Evolutionary conservation across 106 monocot genomes (phyloP), one percentile per base, ranked within the genome.

Genomic region (Triglochin maritima): DNA sequence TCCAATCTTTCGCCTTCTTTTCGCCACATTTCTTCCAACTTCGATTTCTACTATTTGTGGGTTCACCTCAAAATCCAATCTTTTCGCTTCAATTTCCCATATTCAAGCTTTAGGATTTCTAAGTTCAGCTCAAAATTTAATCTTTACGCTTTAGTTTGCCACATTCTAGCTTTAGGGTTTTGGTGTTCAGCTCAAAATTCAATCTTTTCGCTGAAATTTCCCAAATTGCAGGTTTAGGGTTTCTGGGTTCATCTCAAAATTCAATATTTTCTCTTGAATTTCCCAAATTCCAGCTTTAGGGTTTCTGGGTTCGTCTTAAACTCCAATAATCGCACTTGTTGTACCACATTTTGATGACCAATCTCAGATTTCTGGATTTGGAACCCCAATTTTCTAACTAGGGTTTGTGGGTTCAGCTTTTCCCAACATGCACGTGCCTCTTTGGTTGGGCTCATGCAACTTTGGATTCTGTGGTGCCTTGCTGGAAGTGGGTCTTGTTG

Each of bases 1-100:
- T 52, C 63, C 68, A 15, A 47, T 11, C 49, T 50, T 49, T 55
- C 47, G 71, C 57, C 42, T 49, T 7, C 72, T 59, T 45, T 48
- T 48, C 45, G 49, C n/a, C 51, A 16, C 45, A n/a, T 65, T 29
- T 29, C 29, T 29, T 29, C 29, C 7, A 46, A 55, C 44, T 61
- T 6, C 62, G 15, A 59, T 48, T 7, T n/a, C 57, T 45, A 41
- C 59, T 76, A 69, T 57, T 17, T 6, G 57, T 17, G 57, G 7
- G 57, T 62, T 45, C 44, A 12, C 44, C 46, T n/a, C 4, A 12
- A 43, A 43, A 11, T 13, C 5, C 1, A 29, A 1, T 42, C 8
- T 45, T 44, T 6, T 0, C 12, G 17, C 44, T 29, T 62, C 44
- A 5, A 3, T 62, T 4, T 1, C 4, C 55, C 14, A 6, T 4